Conservation (phyloP, 148 eudicot genomes). For the Chenopodium berlandieri region DNA sequence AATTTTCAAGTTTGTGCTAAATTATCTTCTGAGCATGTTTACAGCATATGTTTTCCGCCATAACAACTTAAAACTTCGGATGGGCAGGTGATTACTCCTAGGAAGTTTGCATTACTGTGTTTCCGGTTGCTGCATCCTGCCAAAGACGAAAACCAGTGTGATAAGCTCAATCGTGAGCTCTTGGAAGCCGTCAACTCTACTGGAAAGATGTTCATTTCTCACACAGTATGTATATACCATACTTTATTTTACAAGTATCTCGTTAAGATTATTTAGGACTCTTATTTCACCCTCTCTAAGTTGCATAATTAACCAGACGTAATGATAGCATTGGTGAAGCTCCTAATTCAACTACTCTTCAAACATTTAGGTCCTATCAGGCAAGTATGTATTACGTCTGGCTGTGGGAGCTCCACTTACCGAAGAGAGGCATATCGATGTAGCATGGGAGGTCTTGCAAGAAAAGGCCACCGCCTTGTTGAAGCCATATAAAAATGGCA, state of each 20-base stretch:
- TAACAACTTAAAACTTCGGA: neutral
- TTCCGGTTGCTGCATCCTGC: conserved; percentile 63
- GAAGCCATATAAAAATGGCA: conserved; percentile 5
- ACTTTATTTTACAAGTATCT: neutral
- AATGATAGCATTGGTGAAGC: neutral
- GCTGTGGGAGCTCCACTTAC: conserved; percentile 94
- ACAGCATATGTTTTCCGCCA: neutral
- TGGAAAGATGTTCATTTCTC: conserved; percentile 81
- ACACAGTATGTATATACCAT: conserved; percentile 49
- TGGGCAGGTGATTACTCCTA: conserved; percentile 68
- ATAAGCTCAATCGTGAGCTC: conserved; percentile 66
- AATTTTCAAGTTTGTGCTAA: no score
- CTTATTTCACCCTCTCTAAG: neutral
- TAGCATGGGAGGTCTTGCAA: conserved; percentile 75
- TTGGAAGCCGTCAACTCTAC: conserved; percentile 78
- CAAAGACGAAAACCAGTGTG: conserved; percentile 36
- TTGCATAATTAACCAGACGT: neutral
- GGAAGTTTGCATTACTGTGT: conserved; percentile 81
- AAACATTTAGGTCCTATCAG: conserved; percentile 61
- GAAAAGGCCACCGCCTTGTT: conserved; percentile 57
- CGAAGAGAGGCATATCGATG: conserved; percentile 68
- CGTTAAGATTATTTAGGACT: neutral
- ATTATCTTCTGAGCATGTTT: no score
- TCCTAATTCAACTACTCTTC: neutral
- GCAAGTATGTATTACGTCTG: conserved; percentile 61